Base-by-base conservation (phyloP, 192 early-diverging fungal genomes). In the Bifiguratus adelaidae region DNA sequence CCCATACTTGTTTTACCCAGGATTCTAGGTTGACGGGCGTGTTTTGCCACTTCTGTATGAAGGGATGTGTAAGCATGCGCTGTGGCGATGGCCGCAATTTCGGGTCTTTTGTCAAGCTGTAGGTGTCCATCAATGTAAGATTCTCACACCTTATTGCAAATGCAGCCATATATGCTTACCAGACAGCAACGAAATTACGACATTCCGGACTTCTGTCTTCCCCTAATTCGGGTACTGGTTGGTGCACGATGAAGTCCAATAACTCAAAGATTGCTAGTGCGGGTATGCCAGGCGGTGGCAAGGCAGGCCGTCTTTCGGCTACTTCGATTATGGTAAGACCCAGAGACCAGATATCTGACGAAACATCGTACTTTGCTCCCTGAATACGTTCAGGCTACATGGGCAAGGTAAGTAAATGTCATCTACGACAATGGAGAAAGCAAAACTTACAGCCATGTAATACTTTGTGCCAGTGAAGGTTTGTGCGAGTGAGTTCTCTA, bases 401-500 rank as follows among this genome's bases (percentile, higher is more conserved):
- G n/a, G 30, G 7, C 1, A 35, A 35, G 2, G 4, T 4, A 21
- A 11, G 25, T 34, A 34, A 8, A 34, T 7, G 9, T 2, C 12
- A 18, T 3, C 15, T 27, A 27, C 3, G 33, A 34, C 15, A 30
- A 21, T 20, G 44, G 19, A 49, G 20, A 18, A 16, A 25, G 47
- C 13, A 20, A 3, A 13, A 64, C 77, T 66, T 74, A 88, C 84
- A 35, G 92, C 86, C 88, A 99, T 90, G 50, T 99, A 99, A 45
- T 85, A 88, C 57, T 85, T 85, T 13, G 97, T 99, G 16, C 97
- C 97, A 0, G 89, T 86, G 77, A 99, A 99, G 2, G 93, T 97
- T 47, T 88, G 76, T 4, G 91, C 97, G 20, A 85, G 57, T 8
- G 90, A 89, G 44, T 95, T 83, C 35, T 88, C 81, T 25, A 92